A percentile compares a stretch with the other conserved stretches of the same genome.
phyloP scores from a whole-genome alignment of 306 rosid genomes.

The Dalbergia cochinchinensis region DNA sequence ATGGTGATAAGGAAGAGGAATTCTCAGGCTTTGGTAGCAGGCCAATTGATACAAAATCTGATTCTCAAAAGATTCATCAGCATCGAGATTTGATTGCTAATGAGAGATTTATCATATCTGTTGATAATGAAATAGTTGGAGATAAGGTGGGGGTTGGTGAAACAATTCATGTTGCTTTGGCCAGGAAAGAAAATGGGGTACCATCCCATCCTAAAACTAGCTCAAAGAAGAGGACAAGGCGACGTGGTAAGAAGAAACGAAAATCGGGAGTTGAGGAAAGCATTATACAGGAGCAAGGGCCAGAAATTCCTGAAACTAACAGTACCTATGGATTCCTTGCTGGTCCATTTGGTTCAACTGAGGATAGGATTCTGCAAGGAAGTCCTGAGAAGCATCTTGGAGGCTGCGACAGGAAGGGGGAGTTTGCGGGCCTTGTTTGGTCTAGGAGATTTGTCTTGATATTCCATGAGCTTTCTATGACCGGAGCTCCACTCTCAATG shows the following conservation, averaged over 20 bases:
- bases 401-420: constrained; percentile 73
- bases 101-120: constrained; percentile 42
- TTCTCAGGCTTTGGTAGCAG: constrained; percentile 61
- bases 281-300: constrained; percentile 57
- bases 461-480: constrained; percentile 96
- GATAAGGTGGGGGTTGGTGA: constrained; percentile 47
- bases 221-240: constrained; percentile 66
- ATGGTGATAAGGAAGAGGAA: constrained; percentile 63
- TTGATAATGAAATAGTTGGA: constrained; percentile 46
- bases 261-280: constrained; percentile 43
- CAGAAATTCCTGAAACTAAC: constrained; percentile 69
- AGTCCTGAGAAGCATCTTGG: constrained; percentile 71
- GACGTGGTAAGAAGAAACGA: constrained; percentile 54
- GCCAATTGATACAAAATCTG: constrained; percentile 43
- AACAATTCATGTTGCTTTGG: constrained; percentile 54
- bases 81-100: constrained; percentile 51
- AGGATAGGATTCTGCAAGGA: constrained; percentile 77
- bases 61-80: constrained; percentile 52
- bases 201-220: constrained; percentile 46
- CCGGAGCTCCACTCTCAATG: constrained; percentile 96
- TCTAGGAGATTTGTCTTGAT: constrained; percentile 80
- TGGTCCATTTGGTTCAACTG: constrained; percentile 88
- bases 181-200: constrained; percentile 52
- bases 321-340: constrained; percentile 75
- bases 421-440: constrained; percentile 76